Evolutionary conservation across 2,329 filamentous ascomycete genomes (phyloP).

Genomic region (Cercospora sesami): DNA sequence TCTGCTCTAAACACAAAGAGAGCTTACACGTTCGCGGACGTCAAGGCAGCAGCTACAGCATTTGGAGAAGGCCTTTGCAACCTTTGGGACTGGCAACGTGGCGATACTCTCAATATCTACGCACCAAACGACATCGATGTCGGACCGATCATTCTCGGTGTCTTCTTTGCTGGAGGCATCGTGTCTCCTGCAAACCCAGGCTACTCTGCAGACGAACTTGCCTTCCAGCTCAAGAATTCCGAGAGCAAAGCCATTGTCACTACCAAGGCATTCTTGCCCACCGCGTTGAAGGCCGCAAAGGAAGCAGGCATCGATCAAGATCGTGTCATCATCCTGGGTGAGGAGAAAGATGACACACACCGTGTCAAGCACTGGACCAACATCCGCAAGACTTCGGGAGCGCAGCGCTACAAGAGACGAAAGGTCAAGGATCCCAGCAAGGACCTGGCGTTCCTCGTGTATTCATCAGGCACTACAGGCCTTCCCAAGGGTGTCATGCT

Average conservation of each 20-base stretch:
- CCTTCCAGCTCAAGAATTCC: slow-evolving; percentile 79
- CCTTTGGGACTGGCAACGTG: slow-evolving; percentile 74
- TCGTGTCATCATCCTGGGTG: slow-evolving; percentile 73
- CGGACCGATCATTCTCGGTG: slow-evolving; percentile 64
- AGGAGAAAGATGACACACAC: slow-evolving; percentile 59
- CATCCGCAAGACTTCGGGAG: slow-evolving; percentile 63
- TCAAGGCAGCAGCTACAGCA: slow-evolving; percentile 65
- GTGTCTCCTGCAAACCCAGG: slow-evolving; percentile 84
- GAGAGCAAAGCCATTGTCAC: slow-evolving; percentile 74
- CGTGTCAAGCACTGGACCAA: slow-evolving; percentile 70
- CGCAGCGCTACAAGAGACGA: slow-evolving; percentile 58
- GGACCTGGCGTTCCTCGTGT: slow-evolving; percentile 81
- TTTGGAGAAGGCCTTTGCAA: slow-evolving; percentile 79
- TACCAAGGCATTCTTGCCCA: slow-evolving; percentile 64
- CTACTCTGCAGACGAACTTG: slow-evolving; percentile 80
- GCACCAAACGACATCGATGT: slow-evolving; percentile 80
- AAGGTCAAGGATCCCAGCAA: slow-evolving; percentile 62
- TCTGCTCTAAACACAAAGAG: slow-evolving; percentile 61
- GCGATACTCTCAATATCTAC: slow-evolving; percentile 79
- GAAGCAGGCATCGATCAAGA: slow-evolving; percentile 68
- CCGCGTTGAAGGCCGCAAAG: slow-evolving; percentile 66
- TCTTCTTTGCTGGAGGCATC: slow-evolving; percentile 78
- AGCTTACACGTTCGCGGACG: slow-evolving; percentile 68
- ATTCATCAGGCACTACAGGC: slow-evolving; percentile 87
- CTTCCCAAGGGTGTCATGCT: slow-evolving; percentile 89